Conservation (phyloP, 1,284 basidiomycete genomes). For the Cystobasidium pallidum region DNA sequence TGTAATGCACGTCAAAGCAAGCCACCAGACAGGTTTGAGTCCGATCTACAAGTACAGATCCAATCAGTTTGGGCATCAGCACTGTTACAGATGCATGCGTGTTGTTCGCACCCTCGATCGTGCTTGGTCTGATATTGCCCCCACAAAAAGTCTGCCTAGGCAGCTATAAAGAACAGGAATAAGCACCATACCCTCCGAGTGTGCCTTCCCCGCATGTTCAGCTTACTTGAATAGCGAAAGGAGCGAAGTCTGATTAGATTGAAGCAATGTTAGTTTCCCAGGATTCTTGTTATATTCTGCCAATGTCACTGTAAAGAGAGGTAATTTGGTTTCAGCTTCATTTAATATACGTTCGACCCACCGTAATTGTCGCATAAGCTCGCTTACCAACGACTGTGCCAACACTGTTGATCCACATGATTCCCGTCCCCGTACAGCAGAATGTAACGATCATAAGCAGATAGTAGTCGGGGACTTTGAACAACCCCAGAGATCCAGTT, state of each 20-base stretch:
- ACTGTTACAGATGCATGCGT: not conserved
- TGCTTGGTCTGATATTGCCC: conserved; percentile 30
- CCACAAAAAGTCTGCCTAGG: conserved; percentile 37
- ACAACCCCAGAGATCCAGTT: conserved; percentile 25
- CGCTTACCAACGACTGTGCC: conserved; percentile 35
- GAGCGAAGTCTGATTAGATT: conserved; percentile 38
- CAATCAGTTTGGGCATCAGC: not conserved
- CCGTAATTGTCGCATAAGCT: too few relatives aligned
- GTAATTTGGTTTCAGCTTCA: not conserved
- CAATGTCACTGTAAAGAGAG: conserved; percentile 15
- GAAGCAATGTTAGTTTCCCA: conserved; percentile 30
- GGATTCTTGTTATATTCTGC: conserved; percentile 26
- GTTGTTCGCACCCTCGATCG: conserved; percentile 2
- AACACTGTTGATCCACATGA: conserved; percentile 44
- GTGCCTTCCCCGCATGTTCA: too few relatives aligned
- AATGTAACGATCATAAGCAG: conserved; percentile 37
- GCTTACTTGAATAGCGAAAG: conserved; percentile 44
- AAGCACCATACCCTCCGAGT: not conserved
- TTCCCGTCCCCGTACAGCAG: conserved; percentile 35
- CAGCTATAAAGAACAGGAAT: conserved; percentile 12
- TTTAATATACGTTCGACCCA: too few relatives aligned
- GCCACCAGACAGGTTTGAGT: conserved; percentile 40
- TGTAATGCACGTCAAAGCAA: conserved; percentile 21
- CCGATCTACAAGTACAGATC: conserved; percentile 4
- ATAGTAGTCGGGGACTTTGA: conserved; percentile 31